These are phyloP conservation scores for Podaxis sp. DNA, from an alignment of 768 basidiomycete species.

Conservation along the genomic window DNA sequence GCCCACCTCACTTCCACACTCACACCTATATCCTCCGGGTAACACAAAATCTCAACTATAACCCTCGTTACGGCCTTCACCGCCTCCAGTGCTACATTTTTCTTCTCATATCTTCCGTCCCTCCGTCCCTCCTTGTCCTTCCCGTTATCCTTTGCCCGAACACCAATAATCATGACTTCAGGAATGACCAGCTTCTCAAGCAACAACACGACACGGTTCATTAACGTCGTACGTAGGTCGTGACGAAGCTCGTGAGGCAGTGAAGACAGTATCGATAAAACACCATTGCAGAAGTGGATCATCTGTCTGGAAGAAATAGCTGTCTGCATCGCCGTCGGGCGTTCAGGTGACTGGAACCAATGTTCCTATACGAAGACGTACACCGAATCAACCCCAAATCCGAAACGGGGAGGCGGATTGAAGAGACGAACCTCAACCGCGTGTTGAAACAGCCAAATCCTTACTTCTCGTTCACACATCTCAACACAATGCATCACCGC, in stretches of 20 bases:
- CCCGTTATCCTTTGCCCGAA: conserved; percentile 22
- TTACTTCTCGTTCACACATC: conserved; percentile 36
- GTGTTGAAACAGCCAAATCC: conserved; percentile 47
- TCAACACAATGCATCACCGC: conserved; percentile 50
- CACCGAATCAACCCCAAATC: background rate
- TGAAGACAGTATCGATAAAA: conserved; percentile 15
- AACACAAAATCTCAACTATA: conserved; percentile 31
- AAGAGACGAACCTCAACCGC: conserved; percentile 40
- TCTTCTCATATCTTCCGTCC: background rate
- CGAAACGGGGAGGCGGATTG: background rate
- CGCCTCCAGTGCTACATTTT: conserved; percentile 23
- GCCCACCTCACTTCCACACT: conserved; percentile 17
- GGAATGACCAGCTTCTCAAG: conserved; percentile 45
- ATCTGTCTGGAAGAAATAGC: conserved; percentile 47
- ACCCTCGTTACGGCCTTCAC: conserved; percentile 37
- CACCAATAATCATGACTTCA: conserved; percentile 28
- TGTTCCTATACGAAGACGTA: conserved; percentile 31
- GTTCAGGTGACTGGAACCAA: conserved; percentile 37
- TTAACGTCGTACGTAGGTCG: conserved; percentile 17
- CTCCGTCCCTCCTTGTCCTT: conserved; percentile 15
- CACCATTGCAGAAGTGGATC: conserved; percentile 24
- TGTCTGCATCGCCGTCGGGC: conserved; percentile 32
- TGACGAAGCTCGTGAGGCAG: conserved; percentile 15
- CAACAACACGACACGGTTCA: conserved; percentile 28
- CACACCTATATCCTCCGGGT: conserved; percentile 11